Evolutionary conservation across 1,139 yeast genomes (phyloP).

Genomic region (Magnusiomyces fungicola): DNA sequence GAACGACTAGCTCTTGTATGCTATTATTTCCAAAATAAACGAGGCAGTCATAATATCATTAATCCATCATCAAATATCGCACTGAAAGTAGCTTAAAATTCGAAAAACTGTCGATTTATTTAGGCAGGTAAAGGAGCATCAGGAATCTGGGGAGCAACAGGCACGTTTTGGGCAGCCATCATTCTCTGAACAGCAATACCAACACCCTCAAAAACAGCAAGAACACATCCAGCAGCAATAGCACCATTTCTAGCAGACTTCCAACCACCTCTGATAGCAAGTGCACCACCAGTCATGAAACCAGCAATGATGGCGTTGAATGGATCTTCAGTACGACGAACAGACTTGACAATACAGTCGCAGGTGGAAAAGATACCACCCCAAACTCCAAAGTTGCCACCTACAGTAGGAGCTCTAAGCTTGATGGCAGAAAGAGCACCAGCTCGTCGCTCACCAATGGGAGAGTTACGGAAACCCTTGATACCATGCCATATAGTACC

Average conservation of each 20-base stretch:
- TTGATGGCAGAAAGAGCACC: slow-evolving; percentile 89
- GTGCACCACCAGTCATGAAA: slow-evolving; percentile 95
- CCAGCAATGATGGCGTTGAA: slow-evolving; percentile 98
- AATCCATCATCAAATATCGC: no score
- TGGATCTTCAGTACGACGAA: slow-evolving; percentile 96
- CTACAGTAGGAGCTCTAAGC: slow-evolving; percentile 96
- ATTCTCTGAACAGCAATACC: slow-evolving; percentile 93
- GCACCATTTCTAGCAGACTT: slow-evolving; percentile 95
- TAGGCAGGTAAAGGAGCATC: slow-evolving; percentile 4
- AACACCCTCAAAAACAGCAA: slow-evolving; percentile 97
- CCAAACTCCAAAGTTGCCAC: slow-evolving; percentile 99
- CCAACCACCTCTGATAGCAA: slow-evolving; percentile 99
- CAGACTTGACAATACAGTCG: slow-evolving; percentile 92
- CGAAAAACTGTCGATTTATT: no score
- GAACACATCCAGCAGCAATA: slow-evolving; percentile 92
- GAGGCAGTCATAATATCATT: no score
- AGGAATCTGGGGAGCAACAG: slow-evolving; percentile 31
- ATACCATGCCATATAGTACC: slow-evolving; percentile 99
- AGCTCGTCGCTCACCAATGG: slow-evolving; percentile 82
- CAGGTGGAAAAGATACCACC: slow-evolving; percentile 96
- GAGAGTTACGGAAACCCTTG: slow-evolving; percentile 97
- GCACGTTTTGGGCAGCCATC: slow-evolving; percentile 78
- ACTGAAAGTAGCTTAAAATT: no score
- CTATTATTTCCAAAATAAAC: no score
- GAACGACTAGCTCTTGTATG: no score